Evolutionary conservation across 225 moss, liverwort and hornwort species (phyloP), one percentile per base, ranked within the genome.

Genomic region (Pseudisothecium myosuroides): DNA sequence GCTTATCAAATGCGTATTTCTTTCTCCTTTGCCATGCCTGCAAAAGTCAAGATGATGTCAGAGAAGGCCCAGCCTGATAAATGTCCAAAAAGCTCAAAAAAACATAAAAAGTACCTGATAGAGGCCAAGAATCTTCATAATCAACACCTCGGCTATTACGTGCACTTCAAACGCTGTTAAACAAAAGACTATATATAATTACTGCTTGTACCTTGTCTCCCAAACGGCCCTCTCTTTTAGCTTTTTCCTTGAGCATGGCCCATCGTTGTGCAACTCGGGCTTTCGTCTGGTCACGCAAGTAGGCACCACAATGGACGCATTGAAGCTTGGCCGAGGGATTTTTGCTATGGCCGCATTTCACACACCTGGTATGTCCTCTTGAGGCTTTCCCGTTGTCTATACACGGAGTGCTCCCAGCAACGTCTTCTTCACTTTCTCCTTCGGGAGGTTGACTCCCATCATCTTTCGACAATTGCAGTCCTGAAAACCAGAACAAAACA

Each of bases 21-120:
- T 94, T 94, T 86, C 94, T 92, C 89, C 94, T 89, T 94, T 94
- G 93, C 94, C 94, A 94, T 61, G 94, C 94, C 94, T 94, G 77
- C 86, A 55, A 49, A 60, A 37, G 50, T 50, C 39, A 62, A 21
- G 4, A 72, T 72, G 21, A 49, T 87, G 45, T 91, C 73, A 90
- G 85, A 88, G 18, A 83, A 31, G 63, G 47, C 54, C 11, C 7
- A 17, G 27, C 12, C 56, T 29, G 64, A 7, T 10, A 41, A 84
- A 78, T 32, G 32, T 45, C 69, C 67, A 15, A 85, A 17, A 65
- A 54, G 62, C 62, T 88, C 28, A 28, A 72, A 88, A 72, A 85
- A 69, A 1, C 22, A 63, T 63, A 69, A 37, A 36, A 71, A 74
- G 20, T 47, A 58, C 23, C 61, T 61, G 22, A 60, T 34, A 75